phyloP scores from a whole-genome alignment of 805 yeast species.

The Teunomyces gatunensis region DNA sequence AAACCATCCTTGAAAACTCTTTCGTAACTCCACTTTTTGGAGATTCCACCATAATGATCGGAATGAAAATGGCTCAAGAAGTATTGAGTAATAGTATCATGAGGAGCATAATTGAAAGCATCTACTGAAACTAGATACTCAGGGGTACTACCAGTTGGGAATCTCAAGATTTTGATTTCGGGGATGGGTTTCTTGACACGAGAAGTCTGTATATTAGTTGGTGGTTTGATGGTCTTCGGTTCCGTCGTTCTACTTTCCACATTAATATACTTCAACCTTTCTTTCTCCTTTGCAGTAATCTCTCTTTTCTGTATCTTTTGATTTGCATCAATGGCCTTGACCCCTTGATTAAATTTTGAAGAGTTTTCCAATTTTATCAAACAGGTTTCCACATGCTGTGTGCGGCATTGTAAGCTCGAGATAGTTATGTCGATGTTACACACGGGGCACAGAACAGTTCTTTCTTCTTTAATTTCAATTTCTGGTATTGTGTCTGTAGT shows the following conservation, averaged over 20 bases:
- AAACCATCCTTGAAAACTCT: constrained; percentile 29
- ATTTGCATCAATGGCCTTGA: not conserved
- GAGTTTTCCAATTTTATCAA: constrained; percentile 15
- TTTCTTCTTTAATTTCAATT: not conserved
- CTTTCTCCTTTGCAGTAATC: constrained; percentile 21
- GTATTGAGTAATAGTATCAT: constrained; percentile 48
- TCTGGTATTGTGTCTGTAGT: constrained; percentile 9
- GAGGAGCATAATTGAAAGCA: constrained; percentile 56
- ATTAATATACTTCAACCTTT: not conserved
- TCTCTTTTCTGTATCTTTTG: not conserved
- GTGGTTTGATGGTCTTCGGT: constrained; percentile 8
- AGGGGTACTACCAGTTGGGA: constrained; percentile 23
- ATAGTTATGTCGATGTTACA: constrained; percentile 42
- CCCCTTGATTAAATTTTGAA: too few relatives aligned
- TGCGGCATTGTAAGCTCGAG: constrained; percentile 42
- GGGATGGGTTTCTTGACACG: constrained; percentile 45
- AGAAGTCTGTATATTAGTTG: constrained; percentile 14
- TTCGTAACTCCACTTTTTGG: constrained; percentile 65
- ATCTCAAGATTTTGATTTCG: constrained; percentile 48
- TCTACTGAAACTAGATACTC: constrained; percentile 55
- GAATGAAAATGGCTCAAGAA: constrained; percentile 85
- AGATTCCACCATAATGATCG: constrained; percentile 89
- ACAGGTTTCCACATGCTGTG: constrained; percentile 57
- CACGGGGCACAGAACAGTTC: constrained; percentile 45
- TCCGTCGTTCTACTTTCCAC: constrained; percentile 9